Evolutionary conservation across 1,284 basidiomycete genomes (phyloP).

Genomic region (Marasmius tenuissimus): DNA sequence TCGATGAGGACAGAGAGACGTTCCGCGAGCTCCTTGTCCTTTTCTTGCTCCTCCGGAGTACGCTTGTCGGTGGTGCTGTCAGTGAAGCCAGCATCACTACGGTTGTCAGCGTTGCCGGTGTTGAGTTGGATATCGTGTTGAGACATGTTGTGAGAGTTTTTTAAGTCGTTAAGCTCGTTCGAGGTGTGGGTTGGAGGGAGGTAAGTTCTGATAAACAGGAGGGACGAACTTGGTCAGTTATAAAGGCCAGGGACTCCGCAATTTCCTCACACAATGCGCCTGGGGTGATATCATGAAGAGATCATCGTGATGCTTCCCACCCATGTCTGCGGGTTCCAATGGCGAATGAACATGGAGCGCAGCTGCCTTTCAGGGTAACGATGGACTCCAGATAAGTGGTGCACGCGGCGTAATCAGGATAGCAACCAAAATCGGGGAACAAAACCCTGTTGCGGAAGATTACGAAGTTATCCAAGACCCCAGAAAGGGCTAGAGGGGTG

Average conservation of each 20-base stretch:
- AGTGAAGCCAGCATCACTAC: background rate
- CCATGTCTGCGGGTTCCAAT: background rate
- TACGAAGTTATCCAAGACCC: too few relatives aligned
- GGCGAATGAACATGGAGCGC: background rate
- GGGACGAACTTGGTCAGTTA: background rate
- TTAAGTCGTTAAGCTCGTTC: background rate
- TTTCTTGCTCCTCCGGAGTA: constrained; percentile 20
- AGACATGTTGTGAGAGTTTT: background rate
- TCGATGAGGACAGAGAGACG: constrained; percentile 31
- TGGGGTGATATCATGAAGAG: constrained; percentile 1
- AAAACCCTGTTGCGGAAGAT: too few relatives aligned
- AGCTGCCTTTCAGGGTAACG: background rate
- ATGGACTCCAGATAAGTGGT: background rate
- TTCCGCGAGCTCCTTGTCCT: constrained; percentile 29
- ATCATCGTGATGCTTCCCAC: background rate
- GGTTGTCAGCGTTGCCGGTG: background rate
- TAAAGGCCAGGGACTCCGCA: background rate
- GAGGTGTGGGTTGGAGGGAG: background rate
- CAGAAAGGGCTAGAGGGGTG: too few relatives aligned
- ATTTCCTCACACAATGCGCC: background rate
- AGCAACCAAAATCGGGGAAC: too few relatives aligned
- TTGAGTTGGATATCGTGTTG: background rate
- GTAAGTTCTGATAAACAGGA: background rate
- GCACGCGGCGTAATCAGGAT: too few relatives aligned
- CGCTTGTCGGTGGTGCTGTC: constrained; percentile 16